Base-by-base conservation (phyloP, 2,329 filamentous ascomycete species). In the Xylaria digitata region DNA sequence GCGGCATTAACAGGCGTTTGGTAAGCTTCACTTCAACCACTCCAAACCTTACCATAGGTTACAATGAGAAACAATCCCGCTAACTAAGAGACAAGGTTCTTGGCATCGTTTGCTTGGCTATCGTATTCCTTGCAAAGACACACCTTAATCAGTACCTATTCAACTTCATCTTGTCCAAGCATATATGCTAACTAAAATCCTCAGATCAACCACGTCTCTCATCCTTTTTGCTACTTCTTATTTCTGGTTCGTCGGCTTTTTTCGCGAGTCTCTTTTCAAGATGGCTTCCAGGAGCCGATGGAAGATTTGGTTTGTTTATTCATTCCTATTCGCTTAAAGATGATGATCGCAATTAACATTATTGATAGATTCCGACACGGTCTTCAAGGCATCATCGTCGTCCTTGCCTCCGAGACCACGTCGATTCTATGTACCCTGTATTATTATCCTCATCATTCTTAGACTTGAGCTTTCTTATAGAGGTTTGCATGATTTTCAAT, bases 171-270 rank as follows among this genome's bases (percentile, higher is more conserved):
- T 42, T 37, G 52, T n/a, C 45, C 46, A 56, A 53, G 2, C 6
- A 15, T 4, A 23, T 15, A 57, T 30, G 55, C 67, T 75, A 23
- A 77, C 63, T 6, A 32, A 6, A 11, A 13, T 57, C 17, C 40
- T 45, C 67, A 86, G 85, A 84, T 70, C 80, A 81, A 48, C 84
- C 84, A 0, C 80, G 82, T 13, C 75, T 85, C 21, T 87, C 84
- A 21, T 81, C 80, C 9, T 76, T 83, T 30, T 75, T 85, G 15
- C 75, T 86, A 8, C 76, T 86, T 17, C 72, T 86, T 21, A 74
- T 86, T 26, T 82, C 83, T 3, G 82, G 83, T 0, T 65, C 74
- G 2, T 64, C 81, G 15, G 82, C 81, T 49, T 82, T 82, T 69
- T 70, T 76, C 34, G 76, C 77, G 32, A 83, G 83, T 68, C 78